These are phyloP conservation scores for Parachaetomium inaequale DNA, from an alignment of 495 filamentous ascomycete species.

Conservation along the genomic window DNA sequence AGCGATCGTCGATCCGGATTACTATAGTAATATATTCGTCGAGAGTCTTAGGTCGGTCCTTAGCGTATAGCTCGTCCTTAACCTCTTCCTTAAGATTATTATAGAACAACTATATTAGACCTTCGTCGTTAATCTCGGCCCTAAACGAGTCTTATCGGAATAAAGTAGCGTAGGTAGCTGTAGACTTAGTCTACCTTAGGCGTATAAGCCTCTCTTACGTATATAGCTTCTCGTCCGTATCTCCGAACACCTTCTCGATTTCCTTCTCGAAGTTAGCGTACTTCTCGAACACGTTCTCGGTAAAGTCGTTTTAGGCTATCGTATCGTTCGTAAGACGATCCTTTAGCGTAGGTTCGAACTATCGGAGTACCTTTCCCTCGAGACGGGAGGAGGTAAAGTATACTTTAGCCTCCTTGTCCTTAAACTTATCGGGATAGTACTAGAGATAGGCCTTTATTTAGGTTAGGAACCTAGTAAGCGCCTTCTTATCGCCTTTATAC, in stretches of 20 bases:
- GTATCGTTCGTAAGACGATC: background rate
- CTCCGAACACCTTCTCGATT: background rate
- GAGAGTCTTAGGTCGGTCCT: background rate
- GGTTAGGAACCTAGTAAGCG: background rate
- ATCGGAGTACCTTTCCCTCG: background rate
- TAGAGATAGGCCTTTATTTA: background rate
- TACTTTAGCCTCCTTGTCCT: background rate
- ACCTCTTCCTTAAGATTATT: conserved; percentile 1
- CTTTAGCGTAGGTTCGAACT: background rate
- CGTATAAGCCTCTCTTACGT: background rate
- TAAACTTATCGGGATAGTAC: background rate
- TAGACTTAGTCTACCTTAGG: background rate
- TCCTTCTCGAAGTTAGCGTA: background rate
- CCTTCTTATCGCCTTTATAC: background rate
- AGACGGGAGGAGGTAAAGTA: background rate
- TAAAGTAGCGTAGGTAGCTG: background rate
- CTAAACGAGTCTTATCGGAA: background rate
- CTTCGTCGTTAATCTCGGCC: too few species aligned
- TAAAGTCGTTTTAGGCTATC: background rate
- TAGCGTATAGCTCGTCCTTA: conserved; percentile 3
- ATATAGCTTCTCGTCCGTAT: too few species aligned
- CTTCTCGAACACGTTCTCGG: background rate
- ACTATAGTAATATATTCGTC: background rate
- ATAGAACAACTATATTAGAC: conserved; percentile 11
- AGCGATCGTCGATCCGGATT: background rate